Evolutionary conservation across 2,329 filamentous ascomycete genomes (phyloP), one percentile per base, ranked within the genome.

Genomic region (Escovopsis sp.): DNA sequence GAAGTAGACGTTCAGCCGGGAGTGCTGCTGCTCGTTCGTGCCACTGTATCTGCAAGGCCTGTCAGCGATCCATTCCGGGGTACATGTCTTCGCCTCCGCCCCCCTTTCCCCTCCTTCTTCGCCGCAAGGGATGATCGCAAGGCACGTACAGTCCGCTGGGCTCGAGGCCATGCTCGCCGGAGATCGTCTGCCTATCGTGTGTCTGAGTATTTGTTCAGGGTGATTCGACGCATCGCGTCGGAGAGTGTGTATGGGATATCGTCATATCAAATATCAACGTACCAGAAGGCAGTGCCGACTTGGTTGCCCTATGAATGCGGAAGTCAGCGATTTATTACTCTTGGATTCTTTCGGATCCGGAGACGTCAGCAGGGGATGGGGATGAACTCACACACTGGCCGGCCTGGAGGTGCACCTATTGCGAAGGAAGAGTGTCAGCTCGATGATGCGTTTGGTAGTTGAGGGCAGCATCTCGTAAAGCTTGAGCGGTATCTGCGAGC

Each of bases 1-100:
- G 79, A 96, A 94, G 78, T 96, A 94, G 64, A 96, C 87, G 65
- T 86, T 96, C 85, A 98, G 93, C 58, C 88, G 87, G 81, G 96
- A 88, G 52, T 96, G 79, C 75, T 98, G 90, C 61, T 94, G 85
- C 65, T 94, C 88, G 35, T 87, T 94, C 52, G 83, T 86, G 60
- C 90, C 88, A 65, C 90, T 90, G 78, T 94, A 96, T 80, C 41
- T 43, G 31, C 17, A 30, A 23, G 13, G 11, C 14, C 19, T 30
- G 16, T 21, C 18, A 21, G 31, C 19, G 19, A 23, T 9, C 5
- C 19, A 23, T 23, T 9, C 19, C 5, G 5, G 19, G 19, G 19
- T 23, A 23, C 5, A 5, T 23, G n/a, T 25, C 17, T 19, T 14
- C 2, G 17, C 6, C 8, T 13, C 10, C 14, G 23, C 14, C n/a